A percentile compares a stretch with the other conserved stretches of the same genome.
Conservation (phyloP, 805 yeast species). For the Kregervanrija fluxuum region DNA sequence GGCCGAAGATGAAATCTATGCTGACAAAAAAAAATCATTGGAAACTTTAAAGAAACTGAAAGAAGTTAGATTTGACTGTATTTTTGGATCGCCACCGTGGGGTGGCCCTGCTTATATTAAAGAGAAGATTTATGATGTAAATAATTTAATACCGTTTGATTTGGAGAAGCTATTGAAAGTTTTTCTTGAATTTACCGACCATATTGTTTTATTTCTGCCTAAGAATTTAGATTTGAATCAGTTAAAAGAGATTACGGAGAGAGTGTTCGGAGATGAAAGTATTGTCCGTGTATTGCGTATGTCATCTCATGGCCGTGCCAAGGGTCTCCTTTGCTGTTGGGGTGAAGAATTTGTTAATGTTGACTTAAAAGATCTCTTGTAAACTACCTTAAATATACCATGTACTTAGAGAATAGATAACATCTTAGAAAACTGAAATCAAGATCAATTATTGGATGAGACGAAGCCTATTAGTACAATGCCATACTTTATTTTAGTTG, state of each 20-base stretch:
- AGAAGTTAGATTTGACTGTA: constrained; percentile 36
- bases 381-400: too few relatives aligned
- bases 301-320: constrained; percentile 30
- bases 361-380: constrained; percentile 1
- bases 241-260: constrained; percentile 37
- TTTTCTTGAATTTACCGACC: constrained; percentile 33
- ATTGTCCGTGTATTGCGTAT: constrained; percentile 7
- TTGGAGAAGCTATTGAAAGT: constrained; percentile 36
- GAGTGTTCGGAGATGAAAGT: constrained; percentile 33
- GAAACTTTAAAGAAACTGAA: constrained; percentile 6
- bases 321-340: constrained; percentile 56
- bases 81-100: constrained; percentile 80
- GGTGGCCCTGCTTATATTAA: constrained; percentile 61
- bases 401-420: too few relatives aligned
- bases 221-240: constrained; percentile 48
- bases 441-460: too few relatives aligned
- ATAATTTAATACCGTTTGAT: constrained; percentile 37
- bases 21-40: constrained; percentile 7
- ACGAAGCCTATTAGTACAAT: too few relatives aligned
- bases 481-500: too few relatives aligned
- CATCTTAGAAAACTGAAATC: too few relatives aligned
- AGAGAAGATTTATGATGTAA: constrained; percentile 37
- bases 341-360: constrained; percentile 37
- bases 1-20: constrained; percentile 4
- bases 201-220: constrained; percentile 56